Percentiles rank a stretch among this genome's conserved stretches.
Conservation (phyloP, 768 basidiomycete genomes). For the Thelephora aurantiotincta region DNA sequence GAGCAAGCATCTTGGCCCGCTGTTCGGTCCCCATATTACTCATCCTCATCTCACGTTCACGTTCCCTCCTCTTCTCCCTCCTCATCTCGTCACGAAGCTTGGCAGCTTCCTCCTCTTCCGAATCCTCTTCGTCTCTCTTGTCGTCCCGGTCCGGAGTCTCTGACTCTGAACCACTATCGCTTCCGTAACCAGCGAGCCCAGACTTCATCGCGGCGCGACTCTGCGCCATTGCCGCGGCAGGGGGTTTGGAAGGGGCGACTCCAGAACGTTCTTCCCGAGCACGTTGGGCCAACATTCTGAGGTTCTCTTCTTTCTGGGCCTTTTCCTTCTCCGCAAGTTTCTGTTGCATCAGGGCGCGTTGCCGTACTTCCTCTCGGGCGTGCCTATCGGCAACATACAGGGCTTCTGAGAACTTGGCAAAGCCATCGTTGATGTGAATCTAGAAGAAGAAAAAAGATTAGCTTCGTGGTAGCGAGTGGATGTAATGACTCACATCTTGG, state of each 20-base stretch:
- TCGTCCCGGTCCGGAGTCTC: slow-evolving; percentile 34
- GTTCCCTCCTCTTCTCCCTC: slow-evolving; percentile 80
- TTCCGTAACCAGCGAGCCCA: slow-evolving; percentile 75
- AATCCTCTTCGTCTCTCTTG: slow-evolving; percentile 35
- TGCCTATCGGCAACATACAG: slow-evolving; percentile 92
- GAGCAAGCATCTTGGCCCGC: slow-evolving; percentile 87
- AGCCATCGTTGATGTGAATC: slow-evolving; percentile 98
- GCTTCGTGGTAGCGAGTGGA: neutral
- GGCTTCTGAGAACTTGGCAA: slow-evolving; percentile 96
- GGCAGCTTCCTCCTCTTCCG: slow-evolving; percentile 74
- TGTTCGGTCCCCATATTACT: slow-evolving; percentile 98
- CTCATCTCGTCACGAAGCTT: slow-evolving; percentile 85
- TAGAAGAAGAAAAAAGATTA: slow-evolving; percentile 15
- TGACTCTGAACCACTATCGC: slow-evolving; percentile 52
- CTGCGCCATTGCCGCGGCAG: slow-evolving; percentile 36
- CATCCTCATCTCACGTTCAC: slow-evolving; percentile 97
- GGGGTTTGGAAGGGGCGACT: slow-evolving; percentile 26
- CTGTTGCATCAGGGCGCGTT: slow-evolving; percentile 95
- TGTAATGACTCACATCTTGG: slow-evolving; percentile 64
- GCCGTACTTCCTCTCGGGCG: slow-evolving; percentile 94
- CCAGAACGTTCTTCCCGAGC: slow-evolving; percentile 91
- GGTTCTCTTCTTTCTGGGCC: slow-evolving; percentile 89
- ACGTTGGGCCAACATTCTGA: slow-evolving; percentile 86
- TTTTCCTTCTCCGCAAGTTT: slow-evolving; percentile 98
- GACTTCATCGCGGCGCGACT: slow-evolving; percentile 61